Base-by-base conservation (phyloP, 371 early-diverging fungal species). In the Syncephalis plumigaleata region DNA sequence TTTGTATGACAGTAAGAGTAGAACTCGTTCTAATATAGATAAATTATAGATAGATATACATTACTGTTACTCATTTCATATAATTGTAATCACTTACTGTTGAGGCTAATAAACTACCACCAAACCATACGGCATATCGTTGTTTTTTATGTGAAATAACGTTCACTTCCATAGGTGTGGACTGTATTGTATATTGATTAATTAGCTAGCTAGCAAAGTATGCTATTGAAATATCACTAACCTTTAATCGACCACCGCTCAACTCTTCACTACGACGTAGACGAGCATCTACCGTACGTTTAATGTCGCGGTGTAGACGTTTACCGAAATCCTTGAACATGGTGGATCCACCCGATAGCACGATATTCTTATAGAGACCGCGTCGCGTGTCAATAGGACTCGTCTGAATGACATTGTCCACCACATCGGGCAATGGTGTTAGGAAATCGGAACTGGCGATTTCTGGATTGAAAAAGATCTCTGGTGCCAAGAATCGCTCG, bases 401-500 rank as follows among this genome's bases (percentile, higher is more conserved):
- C 43, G 79, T 79, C 61, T 96, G 97, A 51, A 96, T 91, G 27
- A 87, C 89, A 43, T 75, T 80, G 70, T 96, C 97, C 16, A 96
- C 91, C 24, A 91, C 84, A 43, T 90, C 87, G 15, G 95, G 94
- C 25, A 96, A 66, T 39, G 95, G 95, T 16, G 91, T 92, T 56
- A 91, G 64, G 58, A 91, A 96, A 57, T 93, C 95, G n/a, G 90
- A 81, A 68, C 82, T 83, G 36, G 85, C 87, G 51, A 96, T 87
- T 62, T 96, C 97, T 23, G 97, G 97, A 60, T 91, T 94, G 70
- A 96, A 96, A 67, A 96, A 96, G 66, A 94, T 87, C 58, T 96
- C 97, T 18, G 97, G 97, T 17, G 91, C 97, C 55, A 96, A 69
- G 75, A 96, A 96, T 50, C 95, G 88, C 57, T 96, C 97, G 57